A percentile compares a stretch with the other conserved stretches of the same genome.
phyloP scores from a whole-genome alignment of 306 rosid genomes.

The Gleditsia sinensis region DNA sequence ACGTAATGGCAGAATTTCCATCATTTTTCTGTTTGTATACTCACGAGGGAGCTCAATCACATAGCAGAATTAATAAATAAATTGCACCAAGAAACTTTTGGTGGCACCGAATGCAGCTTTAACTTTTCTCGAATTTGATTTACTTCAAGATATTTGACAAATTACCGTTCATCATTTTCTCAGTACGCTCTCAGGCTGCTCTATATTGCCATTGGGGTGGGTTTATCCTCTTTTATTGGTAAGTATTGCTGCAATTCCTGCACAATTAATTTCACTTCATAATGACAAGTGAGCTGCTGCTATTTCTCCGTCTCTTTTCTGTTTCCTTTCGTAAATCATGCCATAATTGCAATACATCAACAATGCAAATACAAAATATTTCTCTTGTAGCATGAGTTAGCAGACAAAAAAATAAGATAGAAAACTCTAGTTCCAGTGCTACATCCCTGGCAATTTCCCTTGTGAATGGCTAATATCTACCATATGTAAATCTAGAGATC shows the following conservation, averaged over 20 bases:
- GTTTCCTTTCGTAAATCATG: background rate
- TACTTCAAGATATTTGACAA: slow-evolving; percentile 16
- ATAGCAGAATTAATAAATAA: background rate
- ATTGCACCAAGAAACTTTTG: background rate
- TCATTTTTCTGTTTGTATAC: background rate
- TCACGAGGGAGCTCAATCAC: background rate
- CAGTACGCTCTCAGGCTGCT: slow-evolving; percentile 66
- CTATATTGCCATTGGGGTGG: slow-evolving; percentile 63
- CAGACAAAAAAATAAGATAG: background rate
- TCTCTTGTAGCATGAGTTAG: background rate
- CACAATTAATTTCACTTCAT: slow-evolving; percentile 1
- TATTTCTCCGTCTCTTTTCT: background rate
- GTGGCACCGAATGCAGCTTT: background rate
- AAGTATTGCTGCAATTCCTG: slow-evolving; percentile 15
- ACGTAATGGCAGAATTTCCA: background rate
- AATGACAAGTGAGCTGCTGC: background rate
- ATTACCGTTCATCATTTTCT: slow-evolving; percentile 14
- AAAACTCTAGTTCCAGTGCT: background rate
- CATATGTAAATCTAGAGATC: background rate
- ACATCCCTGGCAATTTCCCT: background rate
- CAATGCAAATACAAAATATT: slow-evolving; percentile 5
- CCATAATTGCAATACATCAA: background rate
- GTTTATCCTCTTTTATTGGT: slow-evolving; percentile 65
- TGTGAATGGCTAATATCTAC: background rate
- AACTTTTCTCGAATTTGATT: background rate